Evolutionary conservation across 2,329 filamentous ascomycete genomes (phyloP).

Genomic region (Epichloe uncinata): DNA sequence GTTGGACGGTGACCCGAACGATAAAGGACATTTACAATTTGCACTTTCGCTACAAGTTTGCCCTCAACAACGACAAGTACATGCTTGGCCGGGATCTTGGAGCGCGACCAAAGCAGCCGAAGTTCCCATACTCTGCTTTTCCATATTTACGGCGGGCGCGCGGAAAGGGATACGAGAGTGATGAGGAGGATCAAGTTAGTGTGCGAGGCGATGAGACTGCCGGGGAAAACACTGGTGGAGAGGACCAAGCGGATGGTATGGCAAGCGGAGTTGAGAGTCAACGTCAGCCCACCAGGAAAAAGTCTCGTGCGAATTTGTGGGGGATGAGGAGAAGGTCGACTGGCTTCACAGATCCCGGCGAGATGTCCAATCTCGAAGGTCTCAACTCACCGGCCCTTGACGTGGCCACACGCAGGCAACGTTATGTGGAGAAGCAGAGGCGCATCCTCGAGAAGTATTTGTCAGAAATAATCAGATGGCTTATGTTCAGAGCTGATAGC

Average conservation of each 20-base stretch:
- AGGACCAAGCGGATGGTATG: slow-evolving; percentile 40
- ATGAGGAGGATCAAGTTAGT: slow-evolving; percentile 49
- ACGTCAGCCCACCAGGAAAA: slow-evolving; percentile 26
- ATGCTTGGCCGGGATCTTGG: slow-evolving; percentile 56
- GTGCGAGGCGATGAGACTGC: slow-evolving; percentile 30
- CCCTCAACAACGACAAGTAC: slow-evolving; percentile 72
- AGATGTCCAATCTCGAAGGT: slow-evolving; percentile 28
- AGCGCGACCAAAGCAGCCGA: slow-evolving; percentile 65
- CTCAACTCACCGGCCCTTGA: slow-evolving; percentile 32
- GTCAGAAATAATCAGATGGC: slow-evolving; percentile 85
- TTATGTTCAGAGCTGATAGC: slow-evolving; percentile 93
- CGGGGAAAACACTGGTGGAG: slow-evolving; percentile 43
- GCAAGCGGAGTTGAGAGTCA: slow-evolving; percentile 22
- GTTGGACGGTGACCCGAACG: slow-evolving; percentile 82
- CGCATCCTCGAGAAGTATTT: slow-evolving; percentile 81
- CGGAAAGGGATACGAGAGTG: slow-evolving; percentile 65
- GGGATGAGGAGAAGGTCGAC: slow-evolving; percentile 42
- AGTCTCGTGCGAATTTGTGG: slow-evolving; percentile 40
- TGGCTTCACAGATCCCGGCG: slow-evolving; percentile 31
- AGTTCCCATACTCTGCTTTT: slow-evolving; percentile 79
- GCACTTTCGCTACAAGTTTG: slow-evolving; percentile 85
- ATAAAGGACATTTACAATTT: slow-evolving; percentile 84
- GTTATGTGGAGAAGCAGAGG: slow-evolving; percentile 72
- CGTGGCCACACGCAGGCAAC: slow-evolving; percentile 27
- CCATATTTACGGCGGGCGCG: slow-evolving; percentile 77